Evolutionary conservation across 1,284 basidiomycete genomes (phyloP).

Genomic region (Marasmius sp.): DNA sequence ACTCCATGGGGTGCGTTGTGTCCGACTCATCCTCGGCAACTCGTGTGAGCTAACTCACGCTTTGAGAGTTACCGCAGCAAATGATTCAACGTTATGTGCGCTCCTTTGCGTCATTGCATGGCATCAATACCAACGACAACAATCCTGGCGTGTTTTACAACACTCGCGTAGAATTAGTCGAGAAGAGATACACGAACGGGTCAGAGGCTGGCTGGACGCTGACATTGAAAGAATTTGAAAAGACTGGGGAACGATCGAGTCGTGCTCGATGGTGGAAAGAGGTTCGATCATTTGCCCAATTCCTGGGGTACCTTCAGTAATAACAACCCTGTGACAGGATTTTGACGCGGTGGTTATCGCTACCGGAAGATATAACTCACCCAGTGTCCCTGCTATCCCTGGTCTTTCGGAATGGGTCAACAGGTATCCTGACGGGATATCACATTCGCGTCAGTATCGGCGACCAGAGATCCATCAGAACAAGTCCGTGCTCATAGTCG

Average conservation of each 20-base stretch:
- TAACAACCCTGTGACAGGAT: conserved; percentile 24
- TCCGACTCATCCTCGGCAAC: not conserved
- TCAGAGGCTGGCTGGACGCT: conserved; percentile 38
- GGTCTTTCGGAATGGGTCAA: not conserved
- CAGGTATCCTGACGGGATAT: not conserved
- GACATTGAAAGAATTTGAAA: conserved; percentile 31
- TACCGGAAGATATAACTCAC: not conserved
- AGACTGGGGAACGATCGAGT: conserved; percentile 20
- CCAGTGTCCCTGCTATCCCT: not conserved
- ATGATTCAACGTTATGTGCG: conserved; percentile 26
- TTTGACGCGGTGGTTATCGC: conserved; percentile 34
- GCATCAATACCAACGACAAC: conserved; percentile 40
- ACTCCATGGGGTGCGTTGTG: conserved; percentile 14
- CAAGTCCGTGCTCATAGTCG: conserved; percentile 1
- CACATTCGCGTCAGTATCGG: not conserved
- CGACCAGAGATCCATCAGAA: not conserved
- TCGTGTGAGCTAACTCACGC: not conserved
- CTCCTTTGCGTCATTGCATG: conserved; percentile 37
- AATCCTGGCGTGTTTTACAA: conserved; percentile 39
- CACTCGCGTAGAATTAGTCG: conserved; percentile 47
- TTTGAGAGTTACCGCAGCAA: conserved; percentile 21
- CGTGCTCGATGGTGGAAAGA: conserved; percentile 35
- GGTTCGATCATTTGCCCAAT: conserved; percentile 18
- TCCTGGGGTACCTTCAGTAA: not conserved
- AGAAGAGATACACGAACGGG: conserved; percentile 34